Base-by-base conservation (phyloP, 768 basidiomycete genomes). In the Panaeolus cyanescens region DNA sequence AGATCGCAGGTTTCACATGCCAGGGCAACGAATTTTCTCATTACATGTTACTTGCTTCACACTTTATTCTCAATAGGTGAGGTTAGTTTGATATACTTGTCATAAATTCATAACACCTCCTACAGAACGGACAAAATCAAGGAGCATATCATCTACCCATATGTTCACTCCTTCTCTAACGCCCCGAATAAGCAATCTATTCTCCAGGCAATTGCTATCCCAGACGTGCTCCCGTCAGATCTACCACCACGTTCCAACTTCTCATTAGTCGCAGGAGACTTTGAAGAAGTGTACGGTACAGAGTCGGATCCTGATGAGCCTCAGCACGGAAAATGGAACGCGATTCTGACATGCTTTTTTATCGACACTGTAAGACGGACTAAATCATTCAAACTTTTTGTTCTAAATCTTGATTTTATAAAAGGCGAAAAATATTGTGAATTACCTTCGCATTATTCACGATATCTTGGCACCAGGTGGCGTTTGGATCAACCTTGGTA, bases 11-110 rank as follows among this genome's bases (percentile, higher is more conserved):
- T 3, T 98, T 95, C 66, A 76, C 90, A 1, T 94, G 91, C 64
- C 95, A 96, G 73, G 95, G 92, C 20, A 97, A 97, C 70, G 96
- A 99, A 74, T 97, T 97, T 71, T 95, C 93, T 32, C 91, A 96
- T 65, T 94, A 93, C 74, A 96, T 96, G 95, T 83, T 99, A 12
- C 85, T 98, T 4, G 81, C 91, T 2, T 97, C 96, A 4, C 90
- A 89, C 70, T 92, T 91, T 71, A 87, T 97, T 19, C 78, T 98
- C 54, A 99, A 98, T 71, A 84, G 83, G 95, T 94, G 67, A 9
- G 83, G 45, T 54, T 56, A 17, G 15, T 22, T 33, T 53, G 10
- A 53, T 28, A 5, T n/a, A 7, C n/a, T 15, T 42, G 36, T 13
- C 22, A 55, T 45, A 36, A 30, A 55, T 56, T 34, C 33, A 59